Evolutionary conservation across 2,329 filamentous ascomycete species (phyloP).

Genomic region (Exophiala mesophila): DNA sequence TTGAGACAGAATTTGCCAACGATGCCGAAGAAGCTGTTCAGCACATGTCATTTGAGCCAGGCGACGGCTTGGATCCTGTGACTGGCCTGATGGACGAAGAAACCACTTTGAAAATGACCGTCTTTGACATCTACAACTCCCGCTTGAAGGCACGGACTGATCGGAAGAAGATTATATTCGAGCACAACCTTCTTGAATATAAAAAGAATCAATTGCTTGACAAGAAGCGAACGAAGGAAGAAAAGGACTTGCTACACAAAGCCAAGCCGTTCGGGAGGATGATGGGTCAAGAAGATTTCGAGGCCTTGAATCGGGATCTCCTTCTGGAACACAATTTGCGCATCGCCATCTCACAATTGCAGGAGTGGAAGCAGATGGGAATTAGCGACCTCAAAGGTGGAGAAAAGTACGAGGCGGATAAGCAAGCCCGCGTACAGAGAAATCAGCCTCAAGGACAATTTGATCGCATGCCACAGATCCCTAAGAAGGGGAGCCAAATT

Average conservation of each 20-base stretch:
- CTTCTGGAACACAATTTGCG: constrained; percentile 88
- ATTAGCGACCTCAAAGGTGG: constrained; percentile 81
- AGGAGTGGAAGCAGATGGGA: constrained; percentile 84
- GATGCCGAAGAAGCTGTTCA: constrained; percentile 98
- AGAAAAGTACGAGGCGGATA: constrained; percentile 90
- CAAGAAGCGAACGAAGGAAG: constrained; percentile 94
- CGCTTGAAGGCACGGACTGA: constrained; percentile 86
- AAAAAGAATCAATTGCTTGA: constrained; percentile 82
- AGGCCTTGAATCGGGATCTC: constrained; percentile 75
- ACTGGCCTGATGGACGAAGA: constrained; percentile 89
- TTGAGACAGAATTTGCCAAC: constrained; percentile 96
- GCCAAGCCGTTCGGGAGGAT: constrained; percentile 93
- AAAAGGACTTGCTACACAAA: constrained; percentile 84
- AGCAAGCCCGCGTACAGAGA: constrained; percentile 65
- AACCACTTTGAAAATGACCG: constrained; percentile 93
- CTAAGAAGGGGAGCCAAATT: constrained; percentile 61
- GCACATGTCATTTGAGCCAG: constrained; percentile 96
- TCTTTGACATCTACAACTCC: constrained; percentile 98
- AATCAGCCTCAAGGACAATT: constrained; percentile 69
- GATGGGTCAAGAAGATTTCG: constrained; percentile 92
- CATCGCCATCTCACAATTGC: constrained; percentile 81
- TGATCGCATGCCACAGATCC: constrained; percentile 66
- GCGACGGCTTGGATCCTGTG: constrained; percentile 79
- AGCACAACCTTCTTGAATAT: constrained; percentile 90
- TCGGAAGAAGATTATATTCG: constrained; percentile 93